phyloP scores from a whole-genome alignment of 176 grass and related monocot genomes.

The Elaeis guineensis region DNA sequence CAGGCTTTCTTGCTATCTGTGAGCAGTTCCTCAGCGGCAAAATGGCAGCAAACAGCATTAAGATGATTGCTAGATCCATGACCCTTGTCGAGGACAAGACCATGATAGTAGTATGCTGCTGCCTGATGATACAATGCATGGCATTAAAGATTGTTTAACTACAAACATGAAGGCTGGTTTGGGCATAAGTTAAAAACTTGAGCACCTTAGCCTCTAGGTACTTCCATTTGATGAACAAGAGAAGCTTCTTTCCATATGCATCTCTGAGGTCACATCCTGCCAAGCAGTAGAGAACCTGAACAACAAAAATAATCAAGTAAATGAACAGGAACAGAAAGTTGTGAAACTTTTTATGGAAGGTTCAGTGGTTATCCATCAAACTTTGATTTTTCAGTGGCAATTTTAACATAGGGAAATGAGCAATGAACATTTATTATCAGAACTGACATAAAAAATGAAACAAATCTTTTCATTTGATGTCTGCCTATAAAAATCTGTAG shows the following conservation, averaged over 20 bases:
- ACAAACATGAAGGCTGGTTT: not conserved
- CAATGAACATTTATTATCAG: too few species aligned
- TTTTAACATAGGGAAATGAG: too few species aligned
- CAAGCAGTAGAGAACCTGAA: slow-evolving; percentile 77
- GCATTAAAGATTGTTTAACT: slow-evolving; percentile 9
- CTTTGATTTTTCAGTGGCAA: too few species aligned
- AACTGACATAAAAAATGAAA: too few species aligned
- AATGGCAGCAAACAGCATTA: slow-evolving; percentile 73
- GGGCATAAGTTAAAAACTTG: not conserved
- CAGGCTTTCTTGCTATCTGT: slow-evolving; percentile 71
- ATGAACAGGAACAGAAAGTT: not conserved
- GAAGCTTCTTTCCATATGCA: slow-evolving; percentile 74
- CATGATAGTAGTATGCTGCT: slow-evolving; percentile 85
- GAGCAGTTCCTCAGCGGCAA: slow-evolving; percentile 67
- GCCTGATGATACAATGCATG: slow-evolving; percentile 37
- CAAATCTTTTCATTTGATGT: too few species aligned
- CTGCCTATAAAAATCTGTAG: too few species aligned
- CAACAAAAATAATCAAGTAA: slow-evolving; percentile 15
- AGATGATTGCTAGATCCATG: slow-evolving; percentile 55
- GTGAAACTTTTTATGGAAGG: too few species aligned
- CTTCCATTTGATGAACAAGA: slow-evolving; percentile 90
- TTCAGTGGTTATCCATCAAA: too few species aligned
- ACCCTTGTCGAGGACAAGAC: slow-evolving; percentile 70
- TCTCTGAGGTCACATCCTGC: slow-evolving; percentile 73
- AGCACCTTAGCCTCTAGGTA: slow-evolving; percentile 91